Evolutionary conservation across 2,329 filamentous ascomycete genomes (phyloP).

Genomic region (Microcera coccophila): DNA sequence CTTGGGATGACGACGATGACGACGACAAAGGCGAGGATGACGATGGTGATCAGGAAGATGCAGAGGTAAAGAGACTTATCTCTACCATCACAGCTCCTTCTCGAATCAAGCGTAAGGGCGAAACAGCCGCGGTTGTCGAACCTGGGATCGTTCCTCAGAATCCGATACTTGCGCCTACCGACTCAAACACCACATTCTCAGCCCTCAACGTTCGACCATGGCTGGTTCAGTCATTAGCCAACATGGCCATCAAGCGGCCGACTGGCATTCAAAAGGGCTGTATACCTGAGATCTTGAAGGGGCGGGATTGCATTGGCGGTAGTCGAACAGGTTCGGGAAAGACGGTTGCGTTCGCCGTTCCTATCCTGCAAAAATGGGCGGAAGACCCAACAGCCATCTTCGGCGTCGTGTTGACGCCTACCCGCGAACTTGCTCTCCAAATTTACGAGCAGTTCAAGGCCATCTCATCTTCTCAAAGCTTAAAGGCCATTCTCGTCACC

Average conservation of each 20-base stretch:
- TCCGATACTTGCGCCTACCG: constrained; percentile 48
- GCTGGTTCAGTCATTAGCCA: constrained; percentile 75
- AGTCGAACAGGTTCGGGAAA: constrained; percentile 95
- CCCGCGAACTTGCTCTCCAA: constrained; percentile 86
- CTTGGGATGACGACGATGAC: constrained; percentile 25
- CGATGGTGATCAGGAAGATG: constrained; percentile 31
- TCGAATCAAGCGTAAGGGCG: constrained; percentile 44
- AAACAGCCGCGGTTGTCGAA: constrained; percentile 17
- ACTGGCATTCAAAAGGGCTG: constrained; percentile 91
- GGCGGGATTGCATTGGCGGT: constrained; percentile 90
- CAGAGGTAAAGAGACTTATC: constrained; percentile 32
- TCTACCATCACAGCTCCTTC: constrained; percentile 51
- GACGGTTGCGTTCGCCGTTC: constrained; percentile 91
- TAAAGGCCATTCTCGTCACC: constrained; percentile 86
- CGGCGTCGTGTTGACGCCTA: constrained; percentile 83
- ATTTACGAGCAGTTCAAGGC: constrained; percentile 96
- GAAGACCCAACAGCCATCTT: constrained; percentile 90
- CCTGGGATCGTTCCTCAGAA: constrained; percentile 24
- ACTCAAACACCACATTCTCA: constrained; percentile 63
- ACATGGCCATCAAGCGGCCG: constrained; percentile 77
- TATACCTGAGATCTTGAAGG: constrained; percentile 88
- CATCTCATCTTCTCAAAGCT: constrained; percentile 78
- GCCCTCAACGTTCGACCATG: constrained; percentile 74
- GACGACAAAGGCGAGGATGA: constrained; percentile 31
- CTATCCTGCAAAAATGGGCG: constrained; percentile 90